Conservation (phyloP, 306 rosid genomes). For the Prunus persica region Prunus_persica_NCBIv2 NC_034014.1:28055501-28056000, state of each 20-base stretch:
- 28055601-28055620: neutral
- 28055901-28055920: too few relatives aligned
- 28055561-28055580: too few relatives aligned
- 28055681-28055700: slow-evolving; percentile 36
- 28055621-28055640: slow-evolving; percentile 27
- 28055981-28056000: neutral
- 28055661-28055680: neutral
- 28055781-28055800: neutral
- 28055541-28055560: too few relatives aligned
- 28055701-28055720: neutral
- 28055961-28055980: too few relatives aligned
- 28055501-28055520: too few relatives aligned
- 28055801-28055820: neutral
- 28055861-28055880: neutral
- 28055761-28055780: neutral
- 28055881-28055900: too few relatives aligned
- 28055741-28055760: slow-evolving; percentile 12
- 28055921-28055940: too few relatives aligned
- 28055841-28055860: neutral
- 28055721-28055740: slow-evolving; percentile 3
- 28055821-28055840: too few relatives aligned
- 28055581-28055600: too few relatives aligned
- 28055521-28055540: too few relatives aligned
- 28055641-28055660: slow-evolving; percentile 41
- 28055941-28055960: too few relatives aligned